Evolutionary conservation across 805 yeast species (phyloP), one percentile per base, ranked within the genome.

Genomic region (Phaffomyces thermotolerans): DNA sequence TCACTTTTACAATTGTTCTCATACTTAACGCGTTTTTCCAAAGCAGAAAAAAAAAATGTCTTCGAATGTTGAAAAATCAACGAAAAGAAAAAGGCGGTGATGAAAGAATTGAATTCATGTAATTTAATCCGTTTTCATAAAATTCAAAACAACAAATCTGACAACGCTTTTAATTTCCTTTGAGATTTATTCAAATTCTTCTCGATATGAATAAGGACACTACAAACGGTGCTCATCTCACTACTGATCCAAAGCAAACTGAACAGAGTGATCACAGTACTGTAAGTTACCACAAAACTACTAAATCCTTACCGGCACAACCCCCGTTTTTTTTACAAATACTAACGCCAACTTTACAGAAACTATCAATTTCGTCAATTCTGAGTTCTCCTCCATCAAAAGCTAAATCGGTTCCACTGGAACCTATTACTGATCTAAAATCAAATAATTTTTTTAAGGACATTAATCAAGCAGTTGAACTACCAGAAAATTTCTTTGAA

Each of bases 401-500:
- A 18, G 18, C 39, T 18, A 24, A 34, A 25, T 7, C 35, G 10
- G 13, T 13, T 27, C 29, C 12, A 9, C 10, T 13, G 10, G 29
- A 27, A 27, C 29, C 10, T 12, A 27, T 27, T 13, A 27, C 12
- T 27, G 29, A 27, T 27, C 29, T 27, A 27, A 10, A 6, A 6
- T 13, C 24, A 18, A 18, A 37, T 30, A 15, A 24, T 20, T 36
- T 30, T 33, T n/a, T 4, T 15, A 9, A n/a, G 17, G 34, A 31
- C 17, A 15, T n/a, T 15, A 31, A 31, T 31, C 20, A 32, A 22
- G 23, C 20, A 4, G 6, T 33, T 10, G 13, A 20, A 24, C 7
- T 36, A 39, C 54, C 54, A 8, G 12, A 23, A 1, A 51, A 52
- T 34, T 54, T 51, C 40, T 23, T 46, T 4, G 39, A 42, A 6